Base-by-base conservation (phyloP, 1,284 basidiomycete genomes). In the Boletus semigastroideus region DNA sequence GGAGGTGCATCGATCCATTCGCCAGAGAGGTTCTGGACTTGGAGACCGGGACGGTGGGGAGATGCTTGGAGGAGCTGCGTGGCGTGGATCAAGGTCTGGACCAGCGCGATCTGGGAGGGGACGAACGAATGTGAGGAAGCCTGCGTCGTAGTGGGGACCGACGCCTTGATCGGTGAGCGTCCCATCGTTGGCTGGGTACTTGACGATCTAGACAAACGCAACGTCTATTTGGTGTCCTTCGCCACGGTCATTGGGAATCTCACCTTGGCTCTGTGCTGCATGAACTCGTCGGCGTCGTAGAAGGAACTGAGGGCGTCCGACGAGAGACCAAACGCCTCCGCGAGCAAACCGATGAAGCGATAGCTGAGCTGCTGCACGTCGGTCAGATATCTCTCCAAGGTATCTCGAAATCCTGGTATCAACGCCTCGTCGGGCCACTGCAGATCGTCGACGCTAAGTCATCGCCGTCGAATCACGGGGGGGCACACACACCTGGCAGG, bases 1-100 rank as follows among this genome's bases (percentile, higher is more conserved):
- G 80, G 79, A 16, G 76, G 71, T 10, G 73, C 78, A 34, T 77
- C 72, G 48, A 83, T 75, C 80, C 79, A 80, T 48, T 71, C 63
- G 1, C 77, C 78, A 8, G 65, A 62, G 12, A 72, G 55, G 54
- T 73, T 75, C 52, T 76, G 76, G 14, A 74, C 75, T 61, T 77
- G 63, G 33, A 64, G 66, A 22, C 75, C 75, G 4, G 65, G 70
- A n/a, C n/a, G n/a, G 39, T 76, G 74, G 1, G 66, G 59, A 8
- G 74, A 75, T 1, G 68, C 74, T 64, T 74, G 72, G n/a, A 77
- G 67, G 22, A 76, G 67, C 72, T 75, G n/a, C n/a, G 38, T 12
- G 20, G 36, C 16, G 44, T 7, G 8, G 12, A 38, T 55, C 27
- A n/a, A 48, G 45, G n/a, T 7, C 6, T 25, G 12, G n/a, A 20